Conservation (phyloP, 495 filamentous ascomycete species). For the Rhizodiscina lignyota region DNA sequence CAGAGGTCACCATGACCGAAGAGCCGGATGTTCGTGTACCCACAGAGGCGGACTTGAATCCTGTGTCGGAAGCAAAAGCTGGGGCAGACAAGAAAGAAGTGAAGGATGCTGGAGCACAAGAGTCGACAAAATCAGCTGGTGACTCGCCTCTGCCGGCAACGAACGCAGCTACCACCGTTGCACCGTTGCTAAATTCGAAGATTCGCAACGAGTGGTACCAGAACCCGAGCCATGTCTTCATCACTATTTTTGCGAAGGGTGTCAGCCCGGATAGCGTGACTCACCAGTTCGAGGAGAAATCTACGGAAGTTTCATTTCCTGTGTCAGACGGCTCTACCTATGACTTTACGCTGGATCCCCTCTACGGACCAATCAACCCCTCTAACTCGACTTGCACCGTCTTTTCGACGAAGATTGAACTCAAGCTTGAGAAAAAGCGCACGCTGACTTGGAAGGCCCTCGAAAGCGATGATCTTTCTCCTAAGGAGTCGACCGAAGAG, state of each 20-base stretch:
- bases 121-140: no score
- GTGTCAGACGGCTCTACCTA: slow-evolving; percentile 37
- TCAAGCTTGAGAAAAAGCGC: slow-evolving; percentile 69
- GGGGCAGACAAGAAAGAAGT: slow-evolving; percentile 15
- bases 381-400: slow-evolving; percentile 41
- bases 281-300: slow-evolving; percentile 39
- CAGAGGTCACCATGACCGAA: slow-evolving; percentile 34
- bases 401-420: slow-evolving; percentile 71
- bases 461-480: slow-evolving; percentile 24
- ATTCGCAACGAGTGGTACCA: slow-evolving; percentile 75
- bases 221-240: slow-evolving; percentile 42
- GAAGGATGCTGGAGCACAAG: not conserved
- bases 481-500: slow-evolving; percentile 1
- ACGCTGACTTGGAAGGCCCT: slow-evolving; percentile 66
- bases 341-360: slow-evolving; percentile 52
- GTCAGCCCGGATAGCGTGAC: slow-evolving; percentile 44
- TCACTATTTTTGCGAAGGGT: slow-evolving; percentile 58
- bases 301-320: slow-evolving; percentile 55
- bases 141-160: no score
- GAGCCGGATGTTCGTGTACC: no score
- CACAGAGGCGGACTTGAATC: slow-evolving; percentile 23
- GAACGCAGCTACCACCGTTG: no score
- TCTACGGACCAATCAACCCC: slow-evolving; percentile 49
- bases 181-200: no score
- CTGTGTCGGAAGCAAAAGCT: slow-evolving; percentile 20